Evolutionary conservation across 2,329 filamentous ascomycete genomes (phyloP).

Genomic region (Arthrinium phaeospermum): DNA sequence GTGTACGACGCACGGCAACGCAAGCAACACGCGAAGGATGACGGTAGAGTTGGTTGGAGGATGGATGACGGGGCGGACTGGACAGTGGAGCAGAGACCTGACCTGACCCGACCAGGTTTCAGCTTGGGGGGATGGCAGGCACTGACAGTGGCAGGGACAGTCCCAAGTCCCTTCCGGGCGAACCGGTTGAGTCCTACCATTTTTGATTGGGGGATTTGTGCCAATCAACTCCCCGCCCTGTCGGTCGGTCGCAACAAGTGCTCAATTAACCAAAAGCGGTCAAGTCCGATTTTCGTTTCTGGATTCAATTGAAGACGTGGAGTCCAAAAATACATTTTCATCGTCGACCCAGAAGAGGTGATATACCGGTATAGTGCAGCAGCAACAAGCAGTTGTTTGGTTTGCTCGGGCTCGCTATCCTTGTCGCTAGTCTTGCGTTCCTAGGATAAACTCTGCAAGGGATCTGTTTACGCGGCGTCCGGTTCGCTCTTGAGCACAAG

Average conservation of each 20-base stretch:
- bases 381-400: background rate
- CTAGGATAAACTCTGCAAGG: background rate
- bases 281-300: background rate
- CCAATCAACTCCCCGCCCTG: background rate
- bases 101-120: background rate
- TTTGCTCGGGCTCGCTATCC: background rate
- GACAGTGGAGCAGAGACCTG: background rate
- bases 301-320: conserved; percentile 4
- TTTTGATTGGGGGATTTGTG: background rate
- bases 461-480: background rate
- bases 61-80: conserved; percentile 6
- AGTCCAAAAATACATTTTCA: conserved; percentile 1
- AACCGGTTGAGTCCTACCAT: background rate
- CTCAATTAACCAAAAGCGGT: conserved; percentile 1
- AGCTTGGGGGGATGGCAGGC: conserved; percentile 1
- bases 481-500: background rate
- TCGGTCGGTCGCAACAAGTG: background rate
- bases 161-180: background rate
- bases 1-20: conserved; percentile 1
- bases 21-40: conserved; percentile 6
- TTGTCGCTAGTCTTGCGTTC: background rate
- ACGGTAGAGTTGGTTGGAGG: conserved; percentile 9
- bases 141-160: background rate
- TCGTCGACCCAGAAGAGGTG: background rate
- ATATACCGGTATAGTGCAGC: background rate